A percentile compares a stretch with the other conserved stretches of the same genome.
Evolutionary conservation across 768 basidiomycete species (phyloP).

Genomic region (Russula vinacea): DNA sequence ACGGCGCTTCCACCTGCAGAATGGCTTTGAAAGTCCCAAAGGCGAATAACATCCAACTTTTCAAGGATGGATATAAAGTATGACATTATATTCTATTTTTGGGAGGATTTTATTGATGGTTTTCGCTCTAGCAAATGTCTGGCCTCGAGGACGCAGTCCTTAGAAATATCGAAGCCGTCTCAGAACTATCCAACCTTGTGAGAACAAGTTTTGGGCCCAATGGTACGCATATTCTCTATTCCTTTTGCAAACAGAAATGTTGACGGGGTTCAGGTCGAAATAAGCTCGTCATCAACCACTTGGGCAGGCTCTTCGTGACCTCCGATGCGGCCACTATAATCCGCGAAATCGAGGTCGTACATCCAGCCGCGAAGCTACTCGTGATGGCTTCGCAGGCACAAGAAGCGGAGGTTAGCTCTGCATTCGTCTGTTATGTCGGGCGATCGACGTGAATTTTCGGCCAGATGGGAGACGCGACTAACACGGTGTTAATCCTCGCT

Average conservation of each 20-base stretch:
- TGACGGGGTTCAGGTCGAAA: constrained; percentile 65
- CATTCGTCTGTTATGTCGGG: background rate
- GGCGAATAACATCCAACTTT: constrained; percentile 81
- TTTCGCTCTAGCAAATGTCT: constrained; percentile 56
- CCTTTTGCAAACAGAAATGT: background rate
- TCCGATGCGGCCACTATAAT: constrained; percentile 99
- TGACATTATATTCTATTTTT: constrained; percentile 19
- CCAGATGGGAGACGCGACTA: constrained; percentile 95
- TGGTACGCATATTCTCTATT: constrained; percentile 51
- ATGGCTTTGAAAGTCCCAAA: constrained; percentile 97
- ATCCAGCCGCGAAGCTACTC: constrained; percentile 98
- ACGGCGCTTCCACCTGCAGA: background rate
- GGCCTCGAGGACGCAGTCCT: constrained; percentile 96
- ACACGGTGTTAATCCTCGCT: constrained; percentile 90
- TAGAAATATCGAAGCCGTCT: constrained; percentile 94
- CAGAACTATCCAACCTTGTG: constrained; percentile 90
- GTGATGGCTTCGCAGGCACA: constrained; percentile 98
- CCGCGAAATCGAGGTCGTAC: constrained; percentile 95
- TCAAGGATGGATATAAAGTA: constrained; percentile 98
- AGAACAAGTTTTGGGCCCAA: constrained; percentile 96
- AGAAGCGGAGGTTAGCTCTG: constrained; percentile 76
- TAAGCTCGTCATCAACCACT: constrained; percentile 96
- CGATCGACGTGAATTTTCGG: constrained; percentile 1
- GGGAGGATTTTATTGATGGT: background rate
- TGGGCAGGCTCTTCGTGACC: constrained; percentile 93